Evolutionary conservation across 176 grass and related monocot species (phyloP).

Genomic region (Neostapfia colusana): DNA sequence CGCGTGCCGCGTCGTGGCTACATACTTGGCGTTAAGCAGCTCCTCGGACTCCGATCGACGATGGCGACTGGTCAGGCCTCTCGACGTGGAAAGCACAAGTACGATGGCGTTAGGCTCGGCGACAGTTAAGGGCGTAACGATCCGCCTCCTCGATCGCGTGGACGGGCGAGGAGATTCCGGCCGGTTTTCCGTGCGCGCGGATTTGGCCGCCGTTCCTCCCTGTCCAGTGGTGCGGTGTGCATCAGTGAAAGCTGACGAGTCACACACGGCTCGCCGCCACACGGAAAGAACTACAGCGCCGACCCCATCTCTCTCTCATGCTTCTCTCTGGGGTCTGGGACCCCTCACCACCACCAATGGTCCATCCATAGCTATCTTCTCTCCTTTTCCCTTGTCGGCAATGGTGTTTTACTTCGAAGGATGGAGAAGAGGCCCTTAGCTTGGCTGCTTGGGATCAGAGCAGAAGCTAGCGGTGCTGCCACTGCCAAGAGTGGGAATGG

Average conservation of each 20-base stretch:
- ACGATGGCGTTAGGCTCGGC: too few species aligned
- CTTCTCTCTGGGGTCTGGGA: background rate
- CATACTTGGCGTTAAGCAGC: too few species aligned
- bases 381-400: constrained; percentile 8
- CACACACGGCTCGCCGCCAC: constrained; percentile 18
- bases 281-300: background rate
- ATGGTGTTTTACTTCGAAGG: background rate
- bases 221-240: background rate
- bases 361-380: background rate
- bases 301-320: background rate
- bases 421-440: background rate
- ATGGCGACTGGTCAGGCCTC: too few species aligned
- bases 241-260: background rate
- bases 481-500: background rate
- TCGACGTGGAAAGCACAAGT: too few species aligned
- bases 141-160: background rate
- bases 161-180: background rate
- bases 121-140: too few species aligned
- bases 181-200: background rate
- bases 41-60: too few species aligned
- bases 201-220: background rate
- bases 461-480: too few species aligned
- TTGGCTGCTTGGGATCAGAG: constrained; percentile 24
- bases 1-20: too few species aligned
- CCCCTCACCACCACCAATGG: background rate